A percentile compares a stretch with the other conserved stretches of the same genome.
Evolutionary conservation across 164 flowering plant genomes (phyloP).

Genomic region (Taxillus chinensis): DNA sequence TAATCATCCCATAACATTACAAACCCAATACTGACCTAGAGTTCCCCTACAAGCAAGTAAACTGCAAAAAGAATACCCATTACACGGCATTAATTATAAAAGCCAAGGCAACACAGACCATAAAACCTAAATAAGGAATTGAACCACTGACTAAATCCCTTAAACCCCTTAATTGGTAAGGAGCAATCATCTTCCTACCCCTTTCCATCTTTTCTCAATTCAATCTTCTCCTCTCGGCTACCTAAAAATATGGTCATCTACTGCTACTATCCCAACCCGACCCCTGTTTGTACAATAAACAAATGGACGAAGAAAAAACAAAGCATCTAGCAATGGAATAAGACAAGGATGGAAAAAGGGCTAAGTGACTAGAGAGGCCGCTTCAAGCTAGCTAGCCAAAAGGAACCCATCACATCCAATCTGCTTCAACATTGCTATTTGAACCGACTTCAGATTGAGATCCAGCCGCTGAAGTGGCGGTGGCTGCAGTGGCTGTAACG

Average conservation of each 20-base stretch:
- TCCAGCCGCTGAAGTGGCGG: background rate
- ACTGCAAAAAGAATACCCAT: constrained; percentile 66
- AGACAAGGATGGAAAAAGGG: background rate
- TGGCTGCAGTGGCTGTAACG: background rate
- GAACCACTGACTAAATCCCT: background rate
- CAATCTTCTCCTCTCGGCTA: constrained; percentile 14
- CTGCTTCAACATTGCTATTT: constrained; percentile 16
- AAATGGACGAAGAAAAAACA: constrained; percentile 12
- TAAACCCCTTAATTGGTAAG: too few relatives aligned
- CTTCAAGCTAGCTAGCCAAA: background rate
- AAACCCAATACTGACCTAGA: constrained; percentile 20
- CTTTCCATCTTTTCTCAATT: constrained; percentile 9
- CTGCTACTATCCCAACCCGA: constrained; percentile 10
- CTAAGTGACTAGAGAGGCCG: background rate
- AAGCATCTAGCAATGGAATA: background rate
- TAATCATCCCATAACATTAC: constrained; percentile 4
- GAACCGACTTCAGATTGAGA: constrained; percentile 27
- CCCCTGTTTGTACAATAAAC: constrained; percentile 49
- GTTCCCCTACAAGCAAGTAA: constrained; percentile 35
- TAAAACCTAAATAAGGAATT: constrained; percentile 2
- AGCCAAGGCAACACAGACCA: constrained; percentile 13
- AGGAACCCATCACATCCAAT: constrained; percentile 16
- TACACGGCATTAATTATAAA: background rate
- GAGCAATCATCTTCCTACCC: constrained; percentile 5
- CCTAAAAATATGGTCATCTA: constrained; percentile 29